phyloP scores from a whole-genome alignment of 257 asterid species.

The Echites panduratus region DNA sequence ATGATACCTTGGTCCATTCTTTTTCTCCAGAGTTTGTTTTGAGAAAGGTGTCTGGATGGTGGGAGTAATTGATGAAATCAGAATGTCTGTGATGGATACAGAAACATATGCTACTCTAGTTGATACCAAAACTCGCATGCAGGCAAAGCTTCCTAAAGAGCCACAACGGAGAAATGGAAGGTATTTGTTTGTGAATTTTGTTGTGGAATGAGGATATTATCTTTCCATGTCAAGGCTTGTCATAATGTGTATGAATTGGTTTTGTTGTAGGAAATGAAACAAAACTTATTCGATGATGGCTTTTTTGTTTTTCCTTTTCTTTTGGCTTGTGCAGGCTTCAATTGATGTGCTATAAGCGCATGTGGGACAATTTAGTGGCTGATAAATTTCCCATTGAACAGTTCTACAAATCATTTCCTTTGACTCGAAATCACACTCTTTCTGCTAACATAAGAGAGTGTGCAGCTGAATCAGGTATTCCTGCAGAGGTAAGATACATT shows the following conservation, averaged over 20 bases:
- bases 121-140: slow-evolving; percentile 84
- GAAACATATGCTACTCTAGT: slow-evolving; percentile 51
- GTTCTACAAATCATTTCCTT: slow-evolving; percentile 69
- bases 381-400: slow-evolving; percentile 48
- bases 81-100: slow-evolving; percentile 48
- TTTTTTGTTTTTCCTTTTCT: neutral
- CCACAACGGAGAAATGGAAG: slow-evolving; percentile 90
- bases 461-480: slow-evolving; percentile 57
- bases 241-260: neutral
- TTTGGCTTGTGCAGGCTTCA: slow-evolving; percentile 63
- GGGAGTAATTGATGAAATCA: slow-evolving; percentile 84
- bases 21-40: slow-evolving; percentile 57
- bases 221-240: neutral
- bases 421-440: slow-evolving; percentile 54
- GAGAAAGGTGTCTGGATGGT: slow-evolving; percentile 86
- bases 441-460: slow-evolving; percentile 54
- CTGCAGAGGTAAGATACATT: slow-evolving; percentile 52
- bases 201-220: neutral
- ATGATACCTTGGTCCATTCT: slow-evolving; percentile 22
- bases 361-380: slow-evolving; percentile 78
- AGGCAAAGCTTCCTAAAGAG: slow-evolving; percentile 63
- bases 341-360: slow-evolving; percentile 82
- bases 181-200: slow-evolving; percentile 24
- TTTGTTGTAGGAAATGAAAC: neutral
- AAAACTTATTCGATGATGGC: neutral